phyloP scores from a whole-genome alignment of 352 stramenopile species.

The Plasmopara viticola region DNA sequence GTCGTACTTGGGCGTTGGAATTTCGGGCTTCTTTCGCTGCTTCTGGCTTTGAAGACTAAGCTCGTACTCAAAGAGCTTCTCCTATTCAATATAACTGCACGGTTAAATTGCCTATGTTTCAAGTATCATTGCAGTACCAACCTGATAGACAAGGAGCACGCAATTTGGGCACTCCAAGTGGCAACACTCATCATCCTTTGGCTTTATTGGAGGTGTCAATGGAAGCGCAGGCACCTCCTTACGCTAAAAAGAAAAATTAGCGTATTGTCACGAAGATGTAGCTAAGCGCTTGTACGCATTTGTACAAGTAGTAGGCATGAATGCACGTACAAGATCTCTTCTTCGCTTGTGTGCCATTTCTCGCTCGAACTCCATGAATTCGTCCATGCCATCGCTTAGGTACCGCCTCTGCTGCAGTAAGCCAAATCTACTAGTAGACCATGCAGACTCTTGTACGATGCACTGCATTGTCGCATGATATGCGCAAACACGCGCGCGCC shows the following conservation, averaged over 20 bases:
- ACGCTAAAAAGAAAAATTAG: no score
- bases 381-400: slow-evolving; percentile 52
- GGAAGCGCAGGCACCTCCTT: slow-evolving; percentile 14
- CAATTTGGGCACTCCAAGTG: slow-evolving; percentile 82
- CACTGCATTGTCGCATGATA: slow-evolving; percentile 7
- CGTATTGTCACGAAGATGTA: background rate
- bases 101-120: background rate
- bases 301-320: background rate
- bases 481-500: slow-evolving; percentile 14
- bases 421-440: background rate
- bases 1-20: slow-evolving; percentile 37
- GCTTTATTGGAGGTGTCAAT: slow-evolving; percentile 50
- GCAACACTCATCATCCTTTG: slow-evolving; percentile 78
- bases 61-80: slow-evolving; percentile 82
- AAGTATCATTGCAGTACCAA: slow-evolving; percentile 11
- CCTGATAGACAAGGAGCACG: slow-evolving; percentile 81
- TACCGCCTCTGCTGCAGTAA: slow-evolving; percentile 17
- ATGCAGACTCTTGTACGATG: background rate
- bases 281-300: background rate
- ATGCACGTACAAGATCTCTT: slow-evolving; percentile 26
- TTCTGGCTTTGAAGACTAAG: slow-evolving; percentile 38
- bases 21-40: slow-evolving; percentile 15
- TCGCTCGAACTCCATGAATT: slow-evolving; percentile 83
- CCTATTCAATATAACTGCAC: slow-evolving; percentile 25
- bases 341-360: slow-evolving; percentile 68